Conservation (phyloP, 257 asterid species). For the Pogostemon cablin region DNA sequence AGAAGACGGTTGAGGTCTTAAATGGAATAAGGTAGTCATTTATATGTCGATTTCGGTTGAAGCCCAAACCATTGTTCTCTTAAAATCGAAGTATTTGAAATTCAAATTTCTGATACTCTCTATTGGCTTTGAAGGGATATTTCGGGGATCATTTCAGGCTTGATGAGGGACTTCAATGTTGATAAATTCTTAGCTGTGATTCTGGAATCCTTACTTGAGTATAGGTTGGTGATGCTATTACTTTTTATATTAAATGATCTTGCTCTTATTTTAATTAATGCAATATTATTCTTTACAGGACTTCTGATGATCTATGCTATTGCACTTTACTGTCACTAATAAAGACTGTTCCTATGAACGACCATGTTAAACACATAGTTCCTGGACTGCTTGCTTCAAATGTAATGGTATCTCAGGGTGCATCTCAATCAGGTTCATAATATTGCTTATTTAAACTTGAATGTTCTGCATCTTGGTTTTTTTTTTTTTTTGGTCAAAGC, state of each 20-base stretch:
- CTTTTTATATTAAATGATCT: conserved; percentile 2
- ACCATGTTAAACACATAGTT: conserved; percentile 50
- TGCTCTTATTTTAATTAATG: conserved; percentile 19
- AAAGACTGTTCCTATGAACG: conserved; percentile 64
- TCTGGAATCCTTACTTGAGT: conserved; percentile 74
- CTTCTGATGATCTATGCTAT: conserved; percentile 56
- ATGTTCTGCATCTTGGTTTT: not conserved
- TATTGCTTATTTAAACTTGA: conserved; percentile 14
- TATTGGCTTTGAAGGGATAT: conserved; percentile 61
- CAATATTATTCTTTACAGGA: conserved; percentile 51
- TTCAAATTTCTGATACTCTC: conserved; percentile 26
- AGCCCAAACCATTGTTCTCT: conserved; percentile 14
- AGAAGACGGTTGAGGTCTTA: conserved; percentile 64
- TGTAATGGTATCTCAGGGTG: conserved; percentile 46
- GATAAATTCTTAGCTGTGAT: conserved; percentile 67
- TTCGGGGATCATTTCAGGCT: conserved; percentile 54
- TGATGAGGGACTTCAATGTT: conserved; percentile 72
- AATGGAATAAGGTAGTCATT: conserved; percentile 57
- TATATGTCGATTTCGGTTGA: conserved; percentile 17
- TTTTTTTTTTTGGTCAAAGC: conserved; percentile 16
- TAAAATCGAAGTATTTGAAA: conserved; percentile 18
- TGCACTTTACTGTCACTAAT: conserved; percentile 48
- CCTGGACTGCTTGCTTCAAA: conserved; percentile 53
- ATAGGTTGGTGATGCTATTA: conserved; percentile 57
- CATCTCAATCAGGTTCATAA: conserved; percentile 60